A percentile compares a stretch with the other conserved stretches of the same genome.
phyloP scores from a whole-genome alignment of 768 basidiomycete genomes.

The Leccinellum luteum region DNA sequence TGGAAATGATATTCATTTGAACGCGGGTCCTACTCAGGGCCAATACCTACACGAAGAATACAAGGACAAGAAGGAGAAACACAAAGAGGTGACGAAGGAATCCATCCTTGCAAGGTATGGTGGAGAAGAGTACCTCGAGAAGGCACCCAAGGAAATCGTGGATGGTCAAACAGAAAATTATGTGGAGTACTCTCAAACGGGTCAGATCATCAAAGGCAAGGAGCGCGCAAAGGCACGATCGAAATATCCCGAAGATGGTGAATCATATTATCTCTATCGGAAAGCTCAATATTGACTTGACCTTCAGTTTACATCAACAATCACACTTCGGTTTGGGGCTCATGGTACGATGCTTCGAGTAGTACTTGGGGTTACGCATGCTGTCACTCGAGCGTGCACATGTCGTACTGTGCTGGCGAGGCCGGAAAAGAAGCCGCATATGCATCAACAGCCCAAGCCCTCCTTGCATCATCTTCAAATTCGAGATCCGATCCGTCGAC shows the following conservation, averaged over 20 bases:
- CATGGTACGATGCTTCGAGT: conserved; percentile 75
- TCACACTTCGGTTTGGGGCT: conserved; percentile 97
- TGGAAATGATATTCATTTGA: conserved; percentile 93
- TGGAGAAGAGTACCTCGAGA: conserved; percentile 88
- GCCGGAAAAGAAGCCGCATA: conserved; percentile 77
- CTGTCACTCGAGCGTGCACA: conserved; percentile 82
- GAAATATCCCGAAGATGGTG: conserved; percentile 97
- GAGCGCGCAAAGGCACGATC: conserved; percentile 85
- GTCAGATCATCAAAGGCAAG: conserved; percentile 86
- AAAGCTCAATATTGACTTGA: background rate
- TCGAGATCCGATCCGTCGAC: conserved; percentile 26
- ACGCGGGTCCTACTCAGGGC: conserved; percentile 95
- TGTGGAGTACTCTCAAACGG: conserved; percentile 92
- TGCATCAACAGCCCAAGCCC: conserved; percentile 70
- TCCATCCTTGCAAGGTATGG: conserved; percentile 93
- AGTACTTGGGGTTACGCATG: conserved; percentile 92
- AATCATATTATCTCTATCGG: conserved; percentile 20
- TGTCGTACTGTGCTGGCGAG: conserved; percentile 89
- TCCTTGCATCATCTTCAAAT: conserved; percentile 48
- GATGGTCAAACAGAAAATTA: conserved; percentile 97
- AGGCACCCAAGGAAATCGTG: conserved; percentile 87
- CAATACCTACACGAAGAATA: conserved; percentile 90
- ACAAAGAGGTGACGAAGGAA: conserved; percentile 84
- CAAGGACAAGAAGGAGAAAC: conserved; percentile 86
- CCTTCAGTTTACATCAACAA: conserved; percentile 82